phyloP scores from a whole-genome alignment of 306 rosid genomes.

The Cucurbita ficifolia region DNA sequence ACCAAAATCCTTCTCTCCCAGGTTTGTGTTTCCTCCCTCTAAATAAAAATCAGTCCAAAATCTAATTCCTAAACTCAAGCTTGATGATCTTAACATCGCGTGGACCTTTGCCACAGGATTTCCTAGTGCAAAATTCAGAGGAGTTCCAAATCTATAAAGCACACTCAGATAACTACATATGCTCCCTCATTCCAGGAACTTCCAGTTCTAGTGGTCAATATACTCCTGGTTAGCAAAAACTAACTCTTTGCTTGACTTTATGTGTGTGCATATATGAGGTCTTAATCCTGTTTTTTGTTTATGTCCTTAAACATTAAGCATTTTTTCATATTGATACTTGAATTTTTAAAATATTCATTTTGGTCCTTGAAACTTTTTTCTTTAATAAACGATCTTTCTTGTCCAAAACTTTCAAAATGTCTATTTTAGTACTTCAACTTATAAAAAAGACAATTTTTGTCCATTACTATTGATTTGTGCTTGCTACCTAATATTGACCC shows the following conservation, averaged over 20 bases:
- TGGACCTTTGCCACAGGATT: slow-evolving; percentile 25
- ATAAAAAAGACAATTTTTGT: background rate
- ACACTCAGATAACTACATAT: slow-evolving; percentile 68
- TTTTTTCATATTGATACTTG: background rate
- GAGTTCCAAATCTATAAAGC: slow-evolving; percentile 55
- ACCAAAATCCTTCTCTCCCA: slow-evolving; percentile 71
- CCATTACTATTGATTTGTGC: background rate
- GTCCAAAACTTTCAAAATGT: background rate
- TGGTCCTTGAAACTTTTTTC: background rate
- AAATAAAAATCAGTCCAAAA: background rate
- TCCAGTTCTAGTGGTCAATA: slow-evolving; percentile 57
- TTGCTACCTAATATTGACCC: background rate
- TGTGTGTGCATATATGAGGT: background rate
- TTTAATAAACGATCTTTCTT: no score
- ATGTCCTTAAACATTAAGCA: background rate
- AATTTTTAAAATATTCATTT: background rate
- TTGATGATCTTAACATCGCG: background rate
- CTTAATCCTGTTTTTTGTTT: background rate
- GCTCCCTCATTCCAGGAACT: slow-evolving; percentile 55
- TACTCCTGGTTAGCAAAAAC: slow-evolving; percentile 45
- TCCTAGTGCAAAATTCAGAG: slow-evolving; percentile 31
- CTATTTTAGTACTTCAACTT: background rate
- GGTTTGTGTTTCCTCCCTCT: slow-evolving; percentile 17
- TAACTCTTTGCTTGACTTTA: background rate
- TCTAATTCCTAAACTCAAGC: background rate